Evolutionary conservation across 2,329 filamentous ascomycete genomes (phyloP), one percentile per base, ranked within the genome.

Genomic region (Leptosphaerulina australis): DNA sequence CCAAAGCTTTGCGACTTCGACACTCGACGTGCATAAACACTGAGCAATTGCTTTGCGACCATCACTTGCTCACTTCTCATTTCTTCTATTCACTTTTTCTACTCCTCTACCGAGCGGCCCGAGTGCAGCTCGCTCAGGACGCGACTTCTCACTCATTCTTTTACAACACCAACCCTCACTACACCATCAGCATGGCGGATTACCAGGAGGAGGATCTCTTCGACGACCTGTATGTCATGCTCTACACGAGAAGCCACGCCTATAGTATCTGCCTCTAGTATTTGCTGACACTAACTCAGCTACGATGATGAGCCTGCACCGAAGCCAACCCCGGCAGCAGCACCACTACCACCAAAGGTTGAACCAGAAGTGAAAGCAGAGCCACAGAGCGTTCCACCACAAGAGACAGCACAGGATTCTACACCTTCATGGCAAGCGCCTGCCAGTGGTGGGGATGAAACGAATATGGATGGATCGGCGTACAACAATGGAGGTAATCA

Each of bases 201-300:
- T 89, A 92, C 33, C 50, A 53, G 38, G 91, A 96, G 64, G 92
- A 96, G 69, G 91, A 96, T 81, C 88, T 96, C 76, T 96, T 96
- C 75, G 91, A 91, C 66, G 92, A 96, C 77, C 84, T 96, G 91
- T 96, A 80, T 77, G 90, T 82, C 12, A 48, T 21, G 5, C 29
- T 43, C 37, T 40, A 29, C 43, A 44, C 51, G 34, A 40, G 35
- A 14, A 17, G 6, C 37, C 39, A 15, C 21, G 40, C 12, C 15
- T 12, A 10, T 6, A 5, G 17, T 28, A 12, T 18, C 3, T 14
- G 18, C 17, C 26, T 26, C 24, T 30, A 29, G 18, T 15, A 14
- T 8, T n/a, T 38, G 26, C 62, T 66, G 41, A 66, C 56, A 36
- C 14, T 5, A 15, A 11, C 77, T 33, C 55, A 74, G 72, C 50